These are phyloP conservation scores for Podaxis sp. DNA, from an alignment of 768 basidiomycete genomes.

Conservation along the genomic window DNA sequence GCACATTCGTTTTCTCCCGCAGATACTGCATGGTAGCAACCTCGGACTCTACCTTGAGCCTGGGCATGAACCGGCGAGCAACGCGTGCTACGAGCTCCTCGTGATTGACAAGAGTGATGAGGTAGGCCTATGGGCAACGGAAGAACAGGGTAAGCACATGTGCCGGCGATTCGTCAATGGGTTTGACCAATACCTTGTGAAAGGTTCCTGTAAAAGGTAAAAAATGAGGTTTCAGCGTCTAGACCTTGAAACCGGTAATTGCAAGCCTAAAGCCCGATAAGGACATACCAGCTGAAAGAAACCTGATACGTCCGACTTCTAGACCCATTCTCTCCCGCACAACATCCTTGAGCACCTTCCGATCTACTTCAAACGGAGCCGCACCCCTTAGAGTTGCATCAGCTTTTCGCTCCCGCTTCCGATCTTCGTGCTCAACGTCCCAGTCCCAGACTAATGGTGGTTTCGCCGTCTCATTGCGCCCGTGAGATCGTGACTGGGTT, in stretches of 20 bases:
- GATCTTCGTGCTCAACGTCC: conserved; percentile 68
- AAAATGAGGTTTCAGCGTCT: conserved; percentile 6
- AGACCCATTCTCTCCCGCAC: conserved; percentile 64
- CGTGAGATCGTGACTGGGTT: not conserved
- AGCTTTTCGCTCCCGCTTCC: conserved; percentile 56
- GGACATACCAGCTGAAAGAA: conserved; percentile 67
- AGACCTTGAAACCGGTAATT: conserved; percentile 9
- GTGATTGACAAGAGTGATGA: conserved; percentile 59
- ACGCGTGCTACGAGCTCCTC: conserved; percentile 72
- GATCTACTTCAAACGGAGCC: conserved; percentile 71
- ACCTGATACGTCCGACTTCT: conserved; percentile 66
- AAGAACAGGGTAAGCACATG: not conserved
- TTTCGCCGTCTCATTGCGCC: not conserved
- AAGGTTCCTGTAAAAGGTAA: conserved; percentile 59
- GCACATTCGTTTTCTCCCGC: conserved; percentile 62
- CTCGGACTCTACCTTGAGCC: conserved; percentile 83
- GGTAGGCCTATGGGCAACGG: conserved; percentile 56
- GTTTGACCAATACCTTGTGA: conserved; percentile 54
- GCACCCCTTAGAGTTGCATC: conserved; percentile 60
- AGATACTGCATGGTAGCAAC: conserved; percentile 83
- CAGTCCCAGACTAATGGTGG: conserved; percentile 60
- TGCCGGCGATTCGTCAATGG: too few relatives aligned
- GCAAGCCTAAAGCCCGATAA: conserved; percentile 11
- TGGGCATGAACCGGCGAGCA: conserved; percentile 81
- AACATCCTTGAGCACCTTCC: conserved; percentile 70